Evolutionary conservation across 129 eudicot genomes (phyloP).

Genomic region (Saussurea involucrata): DNA sequence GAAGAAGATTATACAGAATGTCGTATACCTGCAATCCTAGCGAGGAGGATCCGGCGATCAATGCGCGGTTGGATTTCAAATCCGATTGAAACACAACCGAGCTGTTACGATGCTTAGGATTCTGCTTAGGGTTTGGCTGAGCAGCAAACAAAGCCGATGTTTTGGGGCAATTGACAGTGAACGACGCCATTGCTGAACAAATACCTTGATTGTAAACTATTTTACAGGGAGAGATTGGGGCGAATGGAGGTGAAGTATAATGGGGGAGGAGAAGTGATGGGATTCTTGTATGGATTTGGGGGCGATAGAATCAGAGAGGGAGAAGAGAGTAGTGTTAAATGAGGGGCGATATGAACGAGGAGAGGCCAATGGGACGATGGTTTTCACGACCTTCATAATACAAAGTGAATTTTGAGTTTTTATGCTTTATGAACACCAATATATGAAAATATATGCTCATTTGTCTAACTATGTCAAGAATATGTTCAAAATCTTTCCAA

Average conservation of each 20-base stretch:
- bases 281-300: slow-evolving; percentile 22
- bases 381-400: not conserved
- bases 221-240: not conserved
- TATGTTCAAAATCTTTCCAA: not conserved
- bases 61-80: slow-evolving; percentile 30
- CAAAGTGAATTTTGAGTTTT: not conserved
- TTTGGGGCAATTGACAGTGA: slow-evolving; percentile 62
- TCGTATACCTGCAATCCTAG: slow-evolving; percentile 34
- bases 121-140: slow-evolving; percentile 31
- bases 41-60: slow-evolving; percentile 35
- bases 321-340: not conserved
- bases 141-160: slow-evolving; percentile 29
- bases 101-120: slow-evolving; percentile 12
- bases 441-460: not conserved
- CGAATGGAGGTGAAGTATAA: not conserved
- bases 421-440: not conserved
- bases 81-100: slow-evolving; percentile 33
- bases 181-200: slow-evolving; percentile 48
- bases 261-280: slow-evolving; percentile 2
- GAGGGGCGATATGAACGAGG: slow-evolving; percentile 19
- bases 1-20: not conserved
- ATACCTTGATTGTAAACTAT: not conserved
- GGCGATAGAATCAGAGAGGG: slow-evolving; percentile 33
- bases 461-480: not conserved
- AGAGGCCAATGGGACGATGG: slow-evolving; percentile 3